Evolutionary conservation across 192 early-diverging fungal species (phyloP), one percentile per base, ranked within the genome.

Genomic region (Rhizoclosmatium globosum): DNA sequence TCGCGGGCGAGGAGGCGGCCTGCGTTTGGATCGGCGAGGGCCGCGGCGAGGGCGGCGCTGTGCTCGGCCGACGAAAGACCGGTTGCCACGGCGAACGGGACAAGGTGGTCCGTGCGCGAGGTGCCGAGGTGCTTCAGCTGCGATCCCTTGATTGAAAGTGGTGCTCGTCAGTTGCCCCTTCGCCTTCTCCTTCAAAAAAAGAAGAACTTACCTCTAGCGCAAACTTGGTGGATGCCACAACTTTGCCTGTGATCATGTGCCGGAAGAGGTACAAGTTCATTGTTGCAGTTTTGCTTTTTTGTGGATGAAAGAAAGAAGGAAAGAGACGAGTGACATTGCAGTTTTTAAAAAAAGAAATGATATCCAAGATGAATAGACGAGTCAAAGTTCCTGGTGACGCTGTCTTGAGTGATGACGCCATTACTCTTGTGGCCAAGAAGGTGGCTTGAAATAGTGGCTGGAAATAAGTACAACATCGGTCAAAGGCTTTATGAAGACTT

Each of bases 21-120:
- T 21, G 21, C n/a, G 31, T 31, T 31, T n/a, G 76, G 48, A 6
- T 38, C 21, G 0, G 17, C 31, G 13, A 15, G 44, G 39, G 23
- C n/a, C 23, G 31, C 39, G 47, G 47, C 43, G 17, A 15, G 11
- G 47, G 6, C 15, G 21, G 39, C 21, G 42, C 7, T 60, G 47
- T 13, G 38, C 41, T 4, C 46, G 64, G 3, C 23, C 48, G 69
- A 64, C 42, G 84, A 7, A 45, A 83, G 82, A 31, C 31, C 31
- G 0, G 84, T 84, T 13, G 87, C 66, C 13, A 89, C 84, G 23
- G 81, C 76, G 70, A 89, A 89, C 44, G 87, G 87, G 21, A 85
- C 83, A 84, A 85, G 86, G 78, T 87, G 87, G 77, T 89, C 87
- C n/a, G 57, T 56, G 17, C 87, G 80, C 47, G 86, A 69, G 64